Conservation (phyloP, 768 basidiomycete genomes). For the Russula ochroleuca region DNA sequence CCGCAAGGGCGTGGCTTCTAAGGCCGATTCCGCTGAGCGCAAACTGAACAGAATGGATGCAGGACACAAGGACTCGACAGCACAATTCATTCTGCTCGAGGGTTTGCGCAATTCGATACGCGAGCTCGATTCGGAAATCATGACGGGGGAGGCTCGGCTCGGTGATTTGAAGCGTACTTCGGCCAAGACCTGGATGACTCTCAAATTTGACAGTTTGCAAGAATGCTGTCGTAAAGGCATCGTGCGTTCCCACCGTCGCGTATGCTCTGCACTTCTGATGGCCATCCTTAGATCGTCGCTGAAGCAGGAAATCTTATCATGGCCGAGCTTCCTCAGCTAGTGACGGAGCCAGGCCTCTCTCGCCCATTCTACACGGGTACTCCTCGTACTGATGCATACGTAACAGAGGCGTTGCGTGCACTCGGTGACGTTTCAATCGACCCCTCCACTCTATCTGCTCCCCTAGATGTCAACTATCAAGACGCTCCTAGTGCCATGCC, state of each 20-base stretch:
- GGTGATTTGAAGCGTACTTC: slow-evolving; percentile 79
- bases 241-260: slow-evolving; percentile 32
- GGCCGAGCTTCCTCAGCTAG: slow-evolving; percentile 68
- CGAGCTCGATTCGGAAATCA: slow-evolving; percentile 73
- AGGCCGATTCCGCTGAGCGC: slow-evolving; percentile 80
- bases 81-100: slow-evolving; percentile 71
- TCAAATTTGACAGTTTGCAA: slow-evolving; percentile 83
- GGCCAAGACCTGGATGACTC: slow-evolving; percentile 64
- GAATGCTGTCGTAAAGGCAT: slow-evolving; percentile 82
- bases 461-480: background rate
- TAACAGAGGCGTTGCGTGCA: slow-evolving; percentile 57
- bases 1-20: slow-evolving; percentile 57
- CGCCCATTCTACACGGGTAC: slow-evolving; percentile 70
- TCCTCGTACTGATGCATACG: slow-evolving; percentile 53
- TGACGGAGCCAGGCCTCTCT: slow-evolving; percentile 73
- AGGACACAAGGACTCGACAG: slow-evolving; percentile 76
- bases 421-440: slow-evolving; percentile 51
- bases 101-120: slow-evolving; percentile 72
- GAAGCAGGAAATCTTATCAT: slow-evolving; percentile 53
- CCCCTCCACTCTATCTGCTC: slow-evolving; percentile 35
- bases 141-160: slow-evolving; percentile 73
- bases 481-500: background rate
- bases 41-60: slow-evolving; percentile 87
- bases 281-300: slow-evolving; percentile 43
- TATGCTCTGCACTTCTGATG: slow-evolving; percentile 2